Evolutionary conservation across 805 yeast genomes (phyloP), one percentile per base, ranked within the genome.

Genomic region (Wickerhamiella sorbophila): DNA sequence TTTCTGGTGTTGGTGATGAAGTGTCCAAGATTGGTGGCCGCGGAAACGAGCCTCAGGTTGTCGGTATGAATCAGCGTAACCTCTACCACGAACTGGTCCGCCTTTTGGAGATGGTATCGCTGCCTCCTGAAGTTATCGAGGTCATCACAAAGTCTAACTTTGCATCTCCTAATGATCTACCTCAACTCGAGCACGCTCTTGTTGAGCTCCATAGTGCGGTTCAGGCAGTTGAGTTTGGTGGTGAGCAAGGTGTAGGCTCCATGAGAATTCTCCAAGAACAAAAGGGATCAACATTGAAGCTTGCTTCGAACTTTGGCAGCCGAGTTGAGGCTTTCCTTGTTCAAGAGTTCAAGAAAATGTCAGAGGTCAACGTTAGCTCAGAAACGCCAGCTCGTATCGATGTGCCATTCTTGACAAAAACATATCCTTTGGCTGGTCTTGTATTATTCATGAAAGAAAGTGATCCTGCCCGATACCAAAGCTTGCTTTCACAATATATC

Each of bases 1-100:
- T 79, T 38, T 68, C 76, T 12, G 70, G 77, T 2, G 72, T 84
- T 31, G 71, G 77, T 12, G 74, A 74, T 3, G 88, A 81, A 46
- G 74, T 87, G 39, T 70, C 72, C 36, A 72, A 69, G 40, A 75
- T 86, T 33, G 94, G 85, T 54, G 66, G 67, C 29, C 81, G 79
- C 54, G 77, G 87, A 2, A 75, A 79, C 51, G 94, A 94, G 38
- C 60, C 85, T 15, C 95, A 87, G 59, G 79, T 87, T 5, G 78
- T 77, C 50, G 74, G 88, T 4, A 76, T 83, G 35, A 87, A 87
- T 60, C 82, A 81, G 58, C 83, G 82, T 52, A 57, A 69, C n/a
- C 64, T 86, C 19, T 79, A 77, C 67, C 73, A 70, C 37, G 86
- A 83, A 46, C 67, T 86, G 42, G 72, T 72, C 32, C 73, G 70